Evolutionary conservation across 2,329 filamentous ascomycete genomes (phyloP), one percentile per base, ranked within the genome.

Genomic region (Metarhizium anisopliae): DNA sequence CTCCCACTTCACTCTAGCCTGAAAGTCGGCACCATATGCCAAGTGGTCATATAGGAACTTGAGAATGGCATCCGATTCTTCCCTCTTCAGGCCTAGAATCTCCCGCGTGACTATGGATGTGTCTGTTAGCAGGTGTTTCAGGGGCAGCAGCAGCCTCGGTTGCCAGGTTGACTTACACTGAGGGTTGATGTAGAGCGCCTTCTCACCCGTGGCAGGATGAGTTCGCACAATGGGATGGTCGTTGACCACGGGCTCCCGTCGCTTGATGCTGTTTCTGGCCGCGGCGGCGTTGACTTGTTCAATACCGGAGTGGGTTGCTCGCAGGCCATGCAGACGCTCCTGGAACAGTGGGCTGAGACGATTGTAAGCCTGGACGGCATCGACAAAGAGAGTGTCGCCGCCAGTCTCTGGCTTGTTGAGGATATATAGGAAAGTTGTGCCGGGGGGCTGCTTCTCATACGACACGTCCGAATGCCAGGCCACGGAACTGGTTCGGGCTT

Each of bases 401-500:
- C 91, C 91, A 0, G 83, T 85, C 43, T 82, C 77, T 1, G 91
- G 91, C 49, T 82, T 85, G 66, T 96, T 90, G n/a, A 96, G 80
- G 52, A 91, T 78, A 67, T 95, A 95, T 40, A 96, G 72, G 72
- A 96, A 95, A 0, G 92, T 95, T 0, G 90, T 96, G 35, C 90
- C 90, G 0, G 92, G 90, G 1, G 92, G 90, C 72, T 96, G 91
- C 61, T 82, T 75, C 74, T 96, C 92, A 67, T 95, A 96, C 0
- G 87, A 89, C 1, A 95, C 86, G 62, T 96, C 91, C 0, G 85
- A 89, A 73, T 96, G 91, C 90, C 90, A 96, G 7, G 89, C 89
- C 1, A 95, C 84, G 1, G 86, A 89, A 71, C 86, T 93, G 3
- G 88, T 92, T 25, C 87, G 81, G 50, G 82, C 81, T 56, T 68